Conservation (phyloP, 108 stramenopile species). For the Fragilaria radians region DNA sequence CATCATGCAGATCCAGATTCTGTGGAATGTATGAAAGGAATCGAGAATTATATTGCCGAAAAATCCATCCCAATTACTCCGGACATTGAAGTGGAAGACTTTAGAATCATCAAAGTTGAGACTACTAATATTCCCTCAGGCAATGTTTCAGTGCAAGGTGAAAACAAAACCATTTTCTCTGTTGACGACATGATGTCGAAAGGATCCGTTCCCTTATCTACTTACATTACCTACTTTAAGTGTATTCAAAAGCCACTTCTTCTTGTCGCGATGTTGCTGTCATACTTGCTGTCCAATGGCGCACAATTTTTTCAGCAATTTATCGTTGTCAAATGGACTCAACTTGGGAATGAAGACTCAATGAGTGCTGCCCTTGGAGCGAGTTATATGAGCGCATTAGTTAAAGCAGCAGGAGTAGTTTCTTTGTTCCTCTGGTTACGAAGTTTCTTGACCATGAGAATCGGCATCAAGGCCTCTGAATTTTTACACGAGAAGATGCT, state of each 20-base stretch:
- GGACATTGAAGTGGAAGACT: conserved; percentile 10
- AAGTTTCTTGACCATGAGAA: conserved; percentile 55
- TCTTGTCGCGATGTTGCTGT: conserved; percentile 40
- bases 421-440: conserved; percentile 65
- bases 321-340: conserved; percentile 72
- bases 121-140: background rate
- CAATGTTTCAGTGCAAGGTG: background rate
- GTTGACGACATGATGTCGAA: conserved; percentile 73
- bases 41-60: conserved; percentile 40
- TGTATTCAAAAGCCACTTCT: conserved; percentile 60
- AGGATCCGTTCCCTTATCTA: conserved; percentile 59
- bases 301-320: conserved; percentile 81
- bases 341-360: conserved; percentile 35
- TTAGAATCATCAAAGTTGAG: conserved; percentile 1
- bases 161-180: no score
- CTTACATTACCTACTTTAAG: conserved; percentile 69
- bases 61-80: conserved; percentile 17
- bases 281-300: conserved; percentile 62
- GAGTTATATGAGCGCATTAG: conserved; percentile 45
- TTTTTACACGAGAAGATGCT: conserved; percentile 64
- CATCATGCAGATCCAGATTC: conserved; percentile 70
- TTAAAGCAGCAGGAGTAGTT: conserved; percentile 59
- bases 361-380: conserved; percentile 43
- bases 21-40: conserved; percentile 24
- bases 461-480: conserved; percentile 59